Conservation (phyloP, 805 yeast species). For the Lipomyces lipofer region DNA sequence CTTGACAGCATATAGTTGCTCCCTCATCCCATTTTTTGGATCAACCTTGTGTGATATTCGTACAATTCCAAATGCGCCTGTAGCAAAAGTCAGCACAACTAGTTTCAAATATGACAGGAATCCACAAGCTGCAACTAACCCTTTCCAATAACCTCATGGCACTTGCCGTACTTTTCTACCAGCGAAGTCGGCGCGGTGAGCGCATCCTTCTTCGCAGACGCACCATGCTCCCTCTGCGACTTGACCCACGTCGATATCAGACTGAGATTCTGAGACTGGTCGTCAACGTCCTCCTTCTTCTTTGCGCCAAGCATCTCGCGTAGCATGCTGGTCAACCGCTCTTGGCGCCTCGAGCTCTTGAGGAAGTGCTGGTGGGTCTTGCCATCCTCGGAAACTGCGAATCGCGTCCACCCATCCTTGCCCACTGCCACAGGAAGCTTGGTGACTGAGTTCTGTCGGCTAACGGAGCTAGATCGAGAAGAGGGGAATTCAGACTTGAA, state of each 20-base stretch:
- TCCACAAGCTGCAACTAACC: too few relatives aligned
- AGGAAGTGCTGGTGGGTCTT: conserved; percentile 72
- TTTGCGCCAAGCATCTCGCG: conserved; percentile 38
- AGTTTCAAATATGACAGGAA: too few relatives aligned
- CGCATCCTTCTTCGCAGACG: conserved; percentile 14
- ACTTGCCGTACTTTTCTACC: conserved; percentile 86
- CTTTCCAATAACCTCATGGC: conserved; percentile 91
- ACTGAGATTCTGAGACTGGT: conserved; percentile 18
- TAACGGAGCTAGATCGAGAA: conserved; percentile 1
- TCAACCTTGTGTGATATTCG: conserved; percentile 71
- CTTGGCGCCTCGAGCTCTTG: conserved; percentile 56
- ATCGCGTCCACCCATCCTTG: conserved; percentile 28
- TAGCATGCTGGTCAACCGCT: conserved; percentile 66
- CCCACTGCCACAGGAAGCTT: too few relatives aligned
- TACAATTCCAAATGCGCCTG: conserved; percentile 82
- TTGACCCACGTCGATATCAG: conserved; percentile 31
- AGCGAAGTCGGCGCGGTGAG: conserved; percentile 51
- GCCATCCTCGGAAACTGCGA: conserved; percentile 50
- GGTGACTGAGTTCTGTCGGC: conserved; percentile 11
- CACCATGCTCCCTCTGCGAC: conserved; percentile 38
- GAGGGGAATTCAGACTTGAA: background rate
- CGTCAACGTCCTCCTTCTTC: conserved; percentile 35
- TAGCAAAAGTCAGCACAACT: background rate
- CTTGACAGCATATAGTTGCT: conserved; percentile 67
- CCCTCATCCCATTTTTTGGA: conserved; percentile 44